These are phyloP conservation scores for Exophiala calicioides DNA, from an alignment of 2,329 filamentous ascomycete species.

Conservation along the genomic window DNA sequence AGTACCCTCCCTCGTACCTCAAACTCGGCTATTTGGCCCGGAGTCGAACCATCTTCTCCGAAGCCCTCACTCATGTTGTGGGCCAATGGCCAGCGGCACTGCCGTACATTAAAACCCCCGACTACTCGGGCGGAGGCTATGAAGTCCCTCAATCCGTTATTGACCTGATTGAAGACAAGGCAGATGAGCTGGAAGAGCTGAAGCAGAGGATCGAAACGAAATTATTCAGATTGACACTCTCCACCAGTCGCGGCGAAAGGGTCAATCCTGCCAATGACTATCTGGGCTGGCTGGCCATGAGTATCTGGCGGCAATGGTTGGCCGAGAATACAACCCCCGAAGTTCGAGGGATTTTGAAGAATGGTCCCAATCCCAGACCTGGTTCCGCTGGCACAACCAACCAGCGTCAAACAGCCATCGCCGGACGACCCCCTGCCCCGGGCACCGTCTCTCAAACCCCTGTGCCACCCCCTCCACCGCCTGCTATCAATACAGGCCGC, in stretches of 20 bases:
- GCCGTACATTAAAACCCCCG: constrained; percentile 66
- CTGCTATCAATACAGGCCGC: constrained; percentile 59
- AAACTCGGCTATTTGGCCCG: constrained; percentile 84
- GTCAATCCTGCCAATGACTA: constrained; percentile 78
- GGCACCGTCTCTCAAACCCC: constrained; percentile 14
- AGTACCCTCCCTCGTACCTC: constrained; percentile 90
- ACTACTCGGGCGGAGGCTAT: constrained; percentile 36
- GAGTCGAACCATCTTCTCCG: constrained; percentile 78
- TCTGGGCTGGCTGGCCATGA: constrained; percentile 85
- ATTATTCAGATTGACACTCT: constrained; percentile 78
- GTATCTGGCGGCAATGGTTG: constrained; percentile 87
- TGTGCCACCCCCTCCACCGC: constrained; percentile 20
- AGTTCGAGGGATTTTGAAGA: constrained; percentile 53
- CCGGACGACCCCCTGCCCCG: constrained; percentile 2
- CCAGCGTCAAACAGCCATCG: constrained; percentile 7
- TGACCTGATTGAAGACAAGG: constrained; percentile 91
- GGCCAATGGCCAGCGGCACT: constrained; percentile 88
- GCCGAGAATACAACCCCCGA: constrained; percentile 83
- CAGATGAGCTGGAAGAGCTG: constrained; percentile 83
- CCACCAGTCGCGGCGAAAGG: constrained; percentile 76
- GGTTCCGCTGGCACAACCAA: constrained; percentile 8
- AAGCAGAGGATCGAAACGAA: constrained; percentile 77
- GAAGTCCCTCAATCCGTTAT: constrained; percentile 73
- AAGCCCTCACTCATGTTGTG: constrained; percentile 90
- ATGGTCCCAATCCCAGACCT: constrained; percentile 23